Base-by-base conservation (phyloP, 2,329 filamentous ascomycete genomes). In the Paecilomyces sp. region DNA sequence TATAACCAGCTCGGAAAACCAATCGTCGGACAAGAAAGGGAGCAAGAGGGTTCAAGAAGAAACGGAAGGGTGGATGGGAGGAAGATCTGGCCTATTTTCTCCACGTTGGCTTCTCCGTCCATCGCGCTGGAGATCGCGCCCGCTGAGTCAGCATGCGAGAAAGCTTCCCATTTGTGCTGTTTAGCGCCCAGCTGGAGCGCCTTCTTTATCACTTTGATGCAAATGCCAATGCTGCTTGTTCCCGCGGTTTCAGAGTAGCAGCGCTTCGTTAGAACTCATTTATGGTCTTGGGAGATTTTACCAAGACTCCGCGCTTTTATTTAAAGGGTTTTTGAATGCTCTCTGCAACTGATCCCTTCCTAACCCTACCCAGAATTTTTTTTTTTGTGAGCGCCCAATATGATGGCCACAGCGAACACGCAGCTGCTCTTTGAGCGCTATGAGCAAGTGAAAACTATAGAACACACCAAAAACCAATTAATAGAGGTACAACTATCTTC, bases 391-490 rank as follows among this genome's bases (percentile, higher is more conserved):
- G 25, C 25, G 50, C 22, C 50, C 25, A 58, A 22, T 53, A 62
- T 57, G 56, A 69, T 65, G 60, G 63, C 60, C 59, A 68, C 61
- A 58, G 72, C 75, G 67, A 68, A 70, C 50, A 67, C 72, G 50
- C 66, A 68, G 55, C 69, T 68, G 56, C 74, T 72, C 61, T 65
- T 73, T 47, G 71, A 79, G 61, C 77, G 78, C 65, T 80, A 77
- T 70, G 74, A 76, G 61, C 72, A 77, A 60, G 63, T 81, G 58
- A 74, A 74, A 58, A 66, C 71, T 30, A 66, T 78, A 60, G 79
- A 81, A 63, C 71, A 79, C 54, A 73, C 74, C 58, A 81, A 80
- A 64, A 77, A 80, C 66, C 72, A 73, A 56, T 70, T 81, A 53
- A 80, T 81, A 61, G 76, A 80, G 70, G 79, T 81, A 72, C 57